A percentile compares a stretch with the other conserved stretches of the same genome.
Conservation (phyloP, 257 asterid genomes). For the Petrea volubilis region DNA sequence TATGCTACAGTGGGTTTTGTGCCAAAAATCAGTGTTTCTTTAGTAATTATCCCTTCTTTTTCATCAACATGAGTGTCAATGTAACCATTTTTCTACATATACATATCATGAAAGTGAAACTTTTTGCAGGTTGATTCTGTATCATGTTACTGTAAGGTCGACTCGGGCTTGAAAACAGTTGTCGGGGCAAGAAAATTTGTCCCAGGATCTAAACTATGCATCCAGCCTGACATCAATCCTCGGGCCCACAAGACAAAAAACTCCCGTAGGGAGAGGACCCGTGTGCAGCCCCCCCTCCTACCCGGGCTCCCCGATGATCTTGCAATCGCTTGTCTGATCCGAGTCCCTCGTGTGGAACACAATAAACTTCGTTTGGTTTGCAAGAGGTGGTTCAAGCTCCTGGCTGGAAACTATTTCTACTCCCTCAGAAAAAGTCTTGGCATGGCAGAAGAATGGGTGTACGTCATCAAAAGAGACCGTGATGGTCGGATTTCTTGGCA, state of each 20-base stretch:
- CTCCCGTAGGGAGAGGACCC: conserved; percentile 53
- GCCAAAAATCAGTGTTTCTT: too few species aligned
- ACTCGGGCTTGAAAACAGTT: conserved; percentile 59
- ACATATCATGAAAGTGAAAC: background rate
- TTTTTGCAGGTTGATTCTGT: conserved; percentile 64
- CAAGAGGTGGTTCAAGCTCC: conserved; percentile 64
- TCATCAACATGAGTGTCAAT: too few species aligned
- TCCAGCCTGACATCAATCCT: conserved; percentile 61
- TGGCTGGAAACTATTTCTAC: conserved; percentile 60
- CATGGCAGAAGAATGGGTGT: conserved; percentile 74
- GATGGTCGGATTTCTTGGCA: conserved; percentile 67
- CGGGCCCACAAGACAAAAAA: conserved; percentile 52
- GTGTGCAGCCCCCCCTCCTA: conserved; percentile 63
- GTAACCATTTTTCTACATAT: too few species aligned
- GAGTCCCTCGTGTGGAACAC: conserved; percentile 63
- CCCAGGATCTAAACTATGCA: conserved; percentile 63
- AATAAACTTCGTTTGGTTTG: conserved; percentile 60
- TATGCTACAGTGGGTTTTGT: too few species aligned
- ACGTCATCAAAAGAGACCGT: conserved; percentile 55
- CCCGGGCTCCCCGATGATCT: conserved; percentile 71
- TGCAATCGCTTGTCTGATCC: conserved; percentile 64
- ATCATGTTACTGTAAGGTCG: conserved; percentile 69
- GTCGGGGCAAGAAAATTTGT: conserved; percentile 64
- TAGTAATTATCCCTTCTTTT: too few species aligned
- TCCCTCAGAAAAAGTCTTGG: conserved; percentile 56